phyloP scores from a whole-genome alignment of 176 grass and related monocot genomes.

The Leersia perrieri region DNA sequence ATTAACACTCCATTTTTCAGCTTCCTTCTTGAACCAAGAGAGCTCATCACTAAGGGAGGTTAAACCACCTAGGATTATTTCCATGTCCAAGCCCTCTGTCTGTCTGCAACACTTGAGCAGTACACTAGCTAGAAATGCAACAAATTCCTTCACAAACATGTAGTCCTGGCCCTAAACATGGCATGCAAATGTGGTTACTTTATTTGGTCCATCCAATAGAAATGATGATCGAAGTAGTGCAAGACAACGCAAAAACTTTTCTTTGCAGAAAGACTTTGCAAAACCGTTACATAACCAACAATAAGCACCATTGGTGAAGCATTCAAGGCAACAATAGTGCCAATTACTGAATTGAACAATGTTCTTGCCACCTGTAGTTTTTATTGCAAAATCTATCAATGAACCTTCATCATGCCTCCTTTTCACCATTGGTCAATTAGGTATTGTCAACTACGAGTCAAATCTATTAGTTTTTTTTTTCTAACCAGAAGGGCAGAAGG shows the following conservation, averaged over 20 bases:
- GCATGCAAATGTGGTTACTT: background rate
- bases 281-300: background rate
- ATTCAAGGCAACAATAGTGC: background rate
- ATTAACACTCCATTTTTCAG: slow-evolving; percentile 64
- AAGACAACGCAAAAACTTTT: background rate
- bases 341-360: background rate
- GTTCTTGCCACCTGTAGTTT: background rate
- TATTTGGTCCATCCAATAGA: background rate
- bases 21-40: slow-evolving; percentile 80
- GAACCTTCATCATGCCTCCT: background rate
- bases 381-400: background rate
- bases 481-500: background rate
- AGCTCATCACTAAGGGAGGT: slow-evolving; percentile 70
- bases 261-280: background rate
- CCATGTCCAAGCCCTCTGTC: slow-evolving; percentile 65
- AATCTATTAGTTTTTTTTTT: background rate
- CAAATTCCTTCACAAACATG: slow-evolving; percentile 62
- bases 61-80: slow-evolving; percentile 66
- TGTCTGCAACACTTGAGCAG: slow-evolving; percentile 72
- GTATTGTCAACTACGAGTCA: background rate
- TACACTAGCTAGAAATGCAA: slow-evolving; percentile 59
- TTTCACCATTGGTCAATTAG: background rate
- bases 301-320: background rate
- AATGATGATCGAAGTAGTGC: background rate
- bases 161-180: slow-evolving; percentile 64